Percentiles rank a stretch among this genome's conserved stretches.
These are phyloP conservation scores for Acanthamoeba sp. DNA, from an alignment of 208 protist genomes.

Conservation along the genomic window DNA sequence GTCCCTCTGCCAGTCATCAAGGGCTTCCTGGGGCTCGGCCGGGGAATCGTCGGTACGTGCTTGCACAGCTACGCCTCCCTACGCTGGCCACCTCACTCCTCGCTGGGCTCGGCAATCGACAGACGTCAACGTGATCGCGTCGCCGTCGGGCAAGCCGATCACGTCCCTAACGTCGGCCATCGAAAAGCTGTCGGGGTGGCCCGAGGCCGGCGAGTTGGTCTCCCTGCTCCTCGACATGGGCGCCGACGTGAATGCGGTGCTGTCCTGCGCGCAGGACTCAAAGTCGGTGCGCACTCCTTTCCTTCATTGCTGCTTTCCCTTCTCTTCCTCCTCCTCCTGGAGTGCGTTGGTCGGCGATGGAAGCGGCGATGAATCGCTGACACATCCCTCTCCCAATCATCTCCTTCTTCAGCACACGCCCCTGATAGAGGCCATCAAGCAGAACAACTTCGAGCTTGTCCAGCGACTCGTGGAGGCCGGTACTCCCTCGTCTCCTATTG, in stretches of 20 bases:
- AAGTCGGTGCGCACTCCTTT: neutral
- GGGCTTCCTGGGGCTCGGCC: neutral
- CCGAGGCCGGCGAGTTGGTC: neutral
- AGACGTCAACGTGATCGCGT: neutral
- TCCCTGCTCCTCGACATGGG: neutral
- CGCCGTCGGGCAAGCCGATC: neutral
- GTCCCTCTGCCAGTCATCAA: neutral
- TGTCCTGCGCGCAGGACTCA: neutral
- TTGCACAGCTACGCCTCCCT: neutral
- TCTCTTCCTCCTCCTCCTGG: no score
- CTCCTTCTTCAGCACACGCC: neutral
- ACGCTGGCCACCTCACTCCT: no score
- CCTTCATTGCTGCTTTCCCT: no score
- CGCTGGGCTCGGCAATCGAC: neutral
- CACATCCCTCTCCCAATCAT: neutral
- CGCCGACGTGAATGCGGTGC: neutral
- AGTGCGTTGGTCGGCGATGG: no score
- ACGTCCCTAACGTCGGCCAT: neutral
- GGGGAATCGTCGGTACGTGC: neutral
- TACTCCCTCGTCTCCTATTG: neutral
- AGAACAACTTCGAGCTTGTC: conserved; percentile 9
- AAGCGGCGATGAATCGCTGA: no score
- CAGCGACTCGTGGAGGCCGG: neutral
- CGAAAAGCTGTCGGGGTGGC: neutral
- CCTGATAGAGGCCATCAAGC: conserved; percentile 2